phyloP scores from a whole-genome alignment of 1,139 yeast species.

The Saccharomycopsis hybrid region DNA sequence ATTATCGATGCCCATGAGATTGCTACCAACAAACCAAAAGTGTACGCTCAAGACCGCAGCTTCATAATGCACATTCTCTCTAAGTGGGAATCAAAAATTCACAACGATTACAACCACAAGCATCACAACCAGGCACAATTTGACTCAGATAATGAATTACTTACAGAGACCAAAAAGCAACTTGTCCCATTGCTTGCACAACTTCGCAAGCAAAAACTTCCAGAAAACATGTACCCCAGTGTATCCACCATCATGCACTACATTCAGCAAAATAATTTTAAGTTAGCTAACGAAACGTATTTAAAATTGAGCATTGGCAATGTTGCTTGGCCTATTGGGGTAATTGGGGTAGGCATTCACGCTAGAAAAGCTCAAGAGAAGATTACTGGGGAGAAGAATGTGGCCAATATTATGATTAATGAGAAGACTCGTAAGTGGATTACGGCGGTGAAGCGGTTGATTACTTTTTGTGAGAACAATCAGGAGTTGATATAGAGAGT shows the following conservation, averaged over 20 bases:
- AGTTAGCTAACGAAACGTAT: conserved; percentile 62
- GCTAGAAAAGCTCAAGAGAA: conserved; percentile 54
- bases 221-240: conserved; percentile 41
- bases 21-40: conserved; percentile 5
- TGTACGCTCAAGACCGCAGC: conserved; percentile 8
- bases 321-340: conserved; percentile 92
- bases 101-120: not conserved
- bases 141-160: conserved; percentile 1
- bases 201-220: conserved; percentile 44
- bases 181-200: conserved; percentile 55
- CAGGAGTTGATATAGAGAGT: not conserved
- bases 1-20: conserved; percentile 4
- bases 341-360: conserved; percentile 73
- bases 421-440: conserved; percentile 76
- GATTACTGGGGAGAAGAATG: conserved; percentile 32
- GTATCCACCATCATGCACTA: conserved; percentile 55
- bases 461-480: conserved; percentile 45
- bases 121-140: not conserved
- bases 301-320: conserved; percentile 77
- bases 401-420: conserved; percentile 74
- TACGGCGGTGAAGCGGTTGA: conserved; percentile 61
- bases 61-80: conserved; percentile 11
- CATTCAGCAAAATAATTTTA: conserved; percentile 48
- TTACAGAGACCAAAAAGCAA: conserved; percentile 50
- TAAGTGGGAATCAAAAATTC: conserved; percentile 3